phyloP scores from a whole-genome alignment of 2,329 filamentous ascomycete genomes.

The Curvularia sp. region DNA sequence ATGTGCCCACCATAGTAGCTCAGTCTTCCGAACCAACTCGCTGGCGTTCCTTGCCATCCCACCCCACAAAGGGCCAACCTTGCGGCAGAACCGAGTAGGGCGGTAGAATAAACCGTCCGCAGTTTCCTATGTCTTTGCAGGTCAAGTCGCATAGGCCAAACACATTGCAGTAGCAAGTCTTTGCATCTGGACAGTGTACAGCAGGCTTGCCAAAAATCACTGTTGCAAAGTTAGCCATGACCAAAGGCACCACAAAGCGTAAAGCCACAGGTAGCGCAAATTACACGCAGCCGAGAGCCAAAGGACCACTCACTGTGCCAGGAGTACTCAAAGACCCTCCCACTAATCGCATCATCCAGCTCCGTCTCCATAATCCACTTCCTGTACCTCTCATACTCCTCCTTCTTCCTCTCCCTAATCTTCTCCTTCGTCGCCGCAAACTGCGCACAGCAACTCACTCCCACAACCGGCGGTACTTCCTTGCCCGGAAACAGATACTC shows the following conservation, averaged over 20 bases:
- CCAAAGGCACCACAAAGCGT: not conserved
- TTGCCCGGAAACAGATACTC: constrained; percentile 56
- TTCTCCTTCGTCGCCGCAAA: constrained; percentile 60
- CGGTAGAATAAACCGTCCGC: constrained; percentile 66
- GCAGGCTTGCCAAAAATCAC: constrained; percentile 49
- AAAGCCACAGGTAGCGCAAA: constrained; percentile 3
- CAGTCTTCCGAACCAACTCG: constrained; percentile 32
- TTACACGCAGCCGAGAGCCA: not conserved
- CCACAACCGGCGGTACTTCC: constrained; percentile 54
- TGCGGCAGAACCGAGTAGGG: constrained; percentile 63
- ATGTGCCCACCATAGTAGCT: constrained; percentile 1
- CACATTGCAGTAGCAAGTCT: constrained; percentile 70
- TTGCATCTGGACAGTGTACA: constrained; percentile 67
- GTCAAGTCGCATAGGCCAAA: constrained; percentile 66
- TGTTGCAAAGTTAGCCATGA: constrained; percentile 29
- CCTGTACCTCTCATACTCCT: constrained; percentile 58
- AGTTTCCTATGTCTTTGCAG: constrained; percentile 54
- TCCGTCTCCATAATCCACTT: constrained; percentile 59
- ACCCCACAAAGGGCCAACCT: constrained; percentile 68
- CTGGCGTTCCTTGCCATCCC: constrained; percentile 52
- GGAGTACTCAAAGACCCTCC: constrained; percentile 64
- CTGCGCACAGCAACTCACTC: constrained; percentile 62
- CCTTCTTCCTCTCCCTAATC: constrained; percentile 54
- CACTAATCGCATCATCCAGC: constrained; percentile 58
- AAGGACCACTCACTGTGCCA: constrained; percentile 61